These are phyloP conservation scores for Boletus sp. DNA, from an alignment of 768 basidiomycete genomes.

Conservation along the genomic window DNA sequence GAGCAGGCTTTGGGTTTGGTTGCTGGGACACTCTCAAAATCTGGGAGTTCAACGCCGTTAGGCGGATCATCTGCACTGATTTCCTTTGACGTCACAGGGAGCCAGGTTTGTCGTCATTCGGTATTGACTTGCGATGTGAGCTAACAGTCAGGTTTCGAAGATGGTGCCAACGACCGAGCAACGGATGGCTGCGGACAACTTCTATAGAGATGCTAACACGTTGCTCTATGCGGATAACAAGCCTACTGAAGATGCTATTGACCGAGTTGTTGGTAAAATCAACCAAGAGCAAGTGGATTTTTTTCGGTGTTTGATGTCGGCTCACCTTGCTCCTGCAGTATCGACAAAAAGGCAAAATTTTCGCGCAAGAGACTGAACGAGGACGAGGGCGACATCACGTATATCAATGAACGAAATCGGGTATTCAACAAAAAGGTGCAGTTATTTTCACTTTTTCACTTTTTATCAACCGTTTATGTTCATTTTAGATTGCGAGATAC, in stretches of 20 bases:
- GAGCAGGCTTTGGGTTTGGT: constrained; percentile 76
- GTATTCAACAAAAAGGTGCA: constrained; percentile 96
- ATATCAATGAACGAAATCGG: constrained; percentile 97
- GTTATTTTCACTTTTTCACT: not conserved
- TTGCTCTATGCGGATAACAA: constrained; percentile 94
- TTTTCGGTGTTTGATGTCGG: not conserved
- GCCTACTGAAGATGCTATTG: constrained; percentile 93
- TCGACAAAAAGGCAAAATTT: constrained; percentile 88
- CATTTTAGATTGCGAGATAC: constrained; percentile 78
- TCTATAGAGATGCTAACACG: constrained; percentile 93
- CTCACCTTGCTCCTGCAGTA: constrained; percentile 41
- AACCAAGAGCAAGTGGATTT: constrained; percentile 78
- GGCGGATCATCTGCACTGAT: constrained; percentile 39
- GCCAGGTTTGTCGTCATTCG: constrained; percentile 34
- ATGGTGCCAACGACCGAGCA: constrained; percentile 57
- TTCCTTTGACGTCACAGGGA: constrained; percentile 51
- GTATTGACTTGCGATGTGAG: not conserved
- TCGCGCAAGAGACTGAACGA: constrained; percentile 89
- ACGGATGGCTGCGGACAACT: constrained; percentile 67
- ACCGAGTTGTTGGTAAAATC: constrained; percentile 86
- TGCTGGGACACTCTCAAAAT: constrained; percentile 59
- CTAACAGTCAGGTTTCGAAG: constrained; percentile 31
- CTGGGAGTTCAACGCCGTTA: constrained; percentile 32
- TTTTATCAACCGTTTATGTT: not conserved
- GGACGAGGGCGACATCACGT: constrained; percentile 94